These are phyloP conservation scores for Phytophthora citricola DNA, from an alignment of 352 stramenopile genomes.

Conservation along the genomic window DNA sequence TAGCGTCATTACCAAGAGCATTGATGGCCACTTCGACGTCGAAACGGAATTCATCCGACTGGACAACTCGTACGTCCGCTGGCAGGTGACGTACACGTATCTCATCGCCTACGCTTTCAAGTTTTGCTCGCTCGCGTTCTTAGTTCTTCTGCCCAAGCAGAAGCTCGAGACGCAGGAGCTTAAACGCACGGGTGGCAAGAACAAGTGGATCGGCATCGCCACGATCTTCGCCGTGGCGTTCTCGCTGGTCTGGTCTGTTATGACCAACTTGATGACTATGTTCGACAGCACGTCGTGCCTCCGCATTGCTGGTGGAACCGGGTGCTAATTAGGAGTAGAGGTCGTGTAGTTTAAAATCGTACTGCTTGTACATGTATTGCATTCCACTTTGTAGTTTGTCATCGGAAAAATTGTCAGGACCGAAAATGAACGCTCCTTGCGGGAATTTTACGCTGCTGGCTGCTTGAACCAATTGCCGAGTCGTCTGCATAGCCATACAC, in stretches of 20 bases:
- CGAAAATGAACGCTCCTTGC: too few relatives aligned
- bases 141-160: constrained; percentile 38
- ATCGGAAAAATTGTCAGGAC: too few relatives aligned
- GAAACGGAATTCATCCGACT: constrained; percentile 25
- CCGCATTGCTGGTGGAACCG: constrained; percentile 39
- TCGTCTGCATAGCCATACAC: too few relatives aligned
- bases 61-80: constrained; percentile 39
- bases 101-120: constrained; percentile 42
- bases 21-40: constrained; percentile 35
- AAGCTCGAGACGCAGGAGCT: constrained; percentile 34
- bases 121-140: constrained; percentile 33
- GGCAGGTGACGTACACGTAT: constrained; percentile 43
- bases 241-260: constrained; percentile 32
- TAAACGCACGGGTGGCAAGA: constrained; percentile 32
- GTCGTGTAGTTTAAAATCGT: too few relatives aligned
- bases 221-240: constrained; percentile 31
- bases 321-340: constrained; percentile 23
- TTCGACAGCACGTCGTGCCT: constrained; percentile 39
- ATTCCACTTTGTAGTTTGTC: too few relatives aligned
- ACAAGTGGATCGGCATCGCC: constrained; percentile 32
- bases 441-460: too few relatives aligned
- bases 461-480: too few relatives aligned
- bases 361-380: too few relatives aligned
- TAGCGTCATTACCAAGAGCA: constrained; percentile 35
- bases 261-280: constrained; percentile 49